These are phyloP conservation scores for Sporothrix variecibatus DNA, from an alignment of 2,329 filamentous ascomycete genomes.

Conservation along the genomic window DNA sequence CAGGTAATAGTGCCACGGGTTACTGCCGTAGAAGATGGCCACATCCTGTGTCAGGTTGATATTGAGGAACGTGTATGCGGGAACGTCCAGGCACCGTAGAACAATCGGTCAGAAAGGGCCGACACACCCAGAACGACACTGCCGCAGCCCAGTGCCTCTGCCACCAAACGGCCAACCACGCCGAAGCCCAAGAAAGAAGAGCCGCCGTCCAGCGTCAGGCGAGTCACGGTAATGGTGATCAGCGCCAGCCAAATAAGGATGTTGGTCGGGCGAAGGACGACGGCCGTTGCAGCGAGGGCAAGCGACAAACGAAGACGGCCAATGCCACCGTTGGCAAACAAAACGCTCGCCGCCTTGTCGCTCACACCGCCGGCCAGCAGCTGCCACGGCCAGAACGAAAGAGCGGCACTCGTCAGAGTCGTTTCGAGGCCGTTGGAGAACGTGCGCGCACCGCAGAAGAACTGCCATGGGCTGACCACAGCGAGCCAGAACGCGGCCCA, in stretches of 20 bases:
- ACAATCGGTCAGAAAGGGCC: slow-evolving; percentile 68
- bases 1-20: slow-evolving; percentile 90
- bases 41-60: slow-evolving; percentile 89
- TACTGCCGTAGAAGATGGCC: slow-evolving; percentile 88
- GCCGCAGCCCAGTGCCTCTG: slow-evolving; percentile 67
- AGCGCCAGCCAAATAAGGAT: slow-evolving; percentile 78
- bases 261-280: slow-evolving; percentile 88
- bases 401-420: slow-evolving; percentile 76
- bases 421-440: slow-evolving; percentile 94
- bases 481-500: slow-evolving; percentile 73
- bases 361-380: slow-evolving; percentile 52
- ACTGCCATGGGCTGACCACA: slow-evolving; percentile 85
- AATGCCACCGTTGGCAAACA: slow-evolving; percentile 29
- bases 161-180: slow-evolving; percentile 55
- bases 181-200: slow-evolving; percentile 46
- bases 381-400: slow-evolving; percentile 86
- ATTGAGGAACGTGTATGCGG: slow-evolving; percentile 85
- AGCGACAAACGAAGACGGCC: slow-evolving; percentile 60
- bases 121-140: slow-evolving; percentile 64
- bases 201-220: slow-evolving; percentile 42
- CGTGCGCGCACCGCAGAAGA: slow-evolving; percentile 90
- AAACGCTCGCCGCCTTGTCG: slow-evolving; percentile 38
- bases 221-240: slow-evolving; percentile 47
- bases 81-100: slow-evolving; percentile 85
- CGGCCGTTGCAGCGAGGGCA: slow-evolving; percentile 75